These are phyloP conservation scores for Mycogone perniciosa DNA, from an alignment of 2,329 filamentous ascomycete species.

Conservation along the genomic window DNA sequence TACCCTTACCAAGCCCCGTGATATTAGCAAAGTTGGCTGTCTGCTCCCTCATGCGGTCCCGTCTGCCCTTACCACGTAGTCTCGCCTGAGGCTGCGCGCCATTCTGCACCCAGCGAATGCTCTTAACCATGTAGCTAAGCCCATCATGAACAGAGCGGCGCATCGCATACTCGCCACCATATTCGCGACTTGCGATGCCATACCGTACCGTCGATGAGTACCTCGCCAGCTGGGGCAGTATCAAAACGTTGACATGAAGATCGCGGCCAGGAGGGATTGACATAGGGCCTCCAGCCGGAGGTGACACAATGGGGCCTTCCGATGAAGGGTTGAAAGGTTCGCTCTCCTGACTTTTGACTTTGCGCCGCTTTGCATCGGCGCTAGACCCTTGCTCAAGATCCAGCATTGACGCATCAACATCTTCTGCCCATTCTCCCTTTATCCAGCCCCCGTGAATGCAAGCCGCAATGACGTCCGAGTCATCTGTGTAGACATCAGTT, in stretches of 20 bases:
- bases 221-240: constrained; percentile 71
- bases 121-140: constrained; percentile 78
- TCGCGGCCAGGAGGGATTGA: constrained; percentile 63
- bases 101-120: constrained; percentile 76
- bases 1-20: constrained; percentile 21
- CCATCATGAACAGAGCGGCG: constrained; percentile 64
- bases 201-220: constrained; percentile 72
- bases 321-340: constrained; percentile 31
- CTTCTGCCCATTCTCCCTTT: constrained; percentile 76
- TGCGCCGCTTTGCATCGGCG: constrained; percentile 26
- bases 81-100: constrained; percentile 57
- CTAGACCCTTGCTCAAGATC: constrained; percentile 39
- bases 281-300: constrained; percentile 56
- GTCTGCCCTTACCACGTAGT: constrained; percentile 48
- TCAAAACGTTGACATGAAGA: constrained; percentile 77
- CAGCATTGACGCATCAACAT: constrained; percentile 65
- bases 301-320: constrained; percentile 42
- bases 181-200: constrained; percentile 76
- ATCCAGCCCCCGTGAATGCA: constrained; percentile 94
- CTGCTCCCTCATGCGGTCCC: constrained; percentile 52
- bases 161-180: constrained; percentile 48
- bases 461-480: constrained; percentile 87
- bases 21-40: constrained; percentile 31
- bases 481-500: constrained; percentile 90
- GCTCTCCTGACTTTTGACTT: constrained; percentile 20